These are phyloP conservation scores for Henningerozyma blattae DNA, from an alignment of 805 yeast genomes.

Conservation along the genomic window DNA sequence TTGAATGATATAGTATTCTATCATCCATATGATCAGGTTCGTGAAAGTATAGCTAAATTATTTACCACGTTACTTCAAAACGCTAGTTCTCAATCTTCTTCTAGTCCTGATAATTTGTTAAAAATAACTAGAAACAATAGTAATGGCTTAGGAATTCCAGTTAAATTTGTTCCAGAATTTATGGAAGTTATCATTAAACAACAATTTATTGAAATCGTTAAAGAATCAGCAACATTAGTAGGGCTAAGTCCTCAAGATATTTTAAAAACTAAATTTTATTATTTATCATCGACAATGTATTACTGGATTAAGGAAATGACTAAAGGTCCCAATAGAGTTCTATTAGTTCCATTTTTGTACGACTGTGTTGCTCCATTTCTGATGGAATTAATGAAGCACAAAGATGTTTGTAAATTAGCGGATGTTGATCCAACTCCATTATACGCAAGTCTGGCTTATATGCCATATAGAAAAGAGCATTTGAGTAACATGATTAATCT, in stretches of 20 bases:
- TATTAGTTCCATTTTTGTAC: conserved; percentile 40
- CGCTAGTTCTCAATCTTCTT: conserved; percentile 14
- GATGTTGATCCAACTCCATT: conserved; percentile 41
- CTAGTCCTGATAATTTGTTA: conserved; percentile 6
- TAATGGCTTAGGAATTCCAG: conserved; percentile 26
- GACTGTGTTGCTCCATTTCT: conserved; percentile 56
- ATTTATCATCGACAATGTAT: conserved; percentile 51
- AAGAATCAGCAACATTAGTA: conserved; percentile 24
- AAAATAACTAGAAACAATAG: conserved; percentile 5
- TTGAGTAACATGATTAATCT: conserved; percentile 32
- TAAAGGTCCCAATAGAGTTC: conserved; percentile 39
- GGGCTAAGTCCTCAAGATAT: conserved; percentile 41
- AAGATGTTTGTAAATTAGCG: conserved; percentile 71
- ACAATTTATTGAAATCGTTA: conserved; percentile 34
- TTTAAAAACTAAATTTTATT: conserved; percentile 47
- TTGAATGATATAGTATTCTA: conserved; percentile 32
- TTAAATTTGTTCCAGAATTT: conserved; percentile 20
- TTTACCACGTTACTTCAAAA: conserved; percentile 25
- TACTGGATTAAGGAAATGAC: conserved; percentile 46
- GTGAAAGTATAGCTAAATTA: conserved; percentile 54
- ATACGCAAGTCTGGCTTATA: conserved; percentile 34
- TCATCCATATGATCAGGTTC: conserved; percentile 63
- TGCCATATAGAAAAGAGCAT: conserved; percentile 33
- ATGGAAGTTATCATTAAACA: conserved; percentile 28
- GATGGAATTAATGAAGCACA: conserved; percentile 47